Conservation (phyloP, 1,139 yeast genomes). For the Scheffersomyces parashehatae region DNA sequence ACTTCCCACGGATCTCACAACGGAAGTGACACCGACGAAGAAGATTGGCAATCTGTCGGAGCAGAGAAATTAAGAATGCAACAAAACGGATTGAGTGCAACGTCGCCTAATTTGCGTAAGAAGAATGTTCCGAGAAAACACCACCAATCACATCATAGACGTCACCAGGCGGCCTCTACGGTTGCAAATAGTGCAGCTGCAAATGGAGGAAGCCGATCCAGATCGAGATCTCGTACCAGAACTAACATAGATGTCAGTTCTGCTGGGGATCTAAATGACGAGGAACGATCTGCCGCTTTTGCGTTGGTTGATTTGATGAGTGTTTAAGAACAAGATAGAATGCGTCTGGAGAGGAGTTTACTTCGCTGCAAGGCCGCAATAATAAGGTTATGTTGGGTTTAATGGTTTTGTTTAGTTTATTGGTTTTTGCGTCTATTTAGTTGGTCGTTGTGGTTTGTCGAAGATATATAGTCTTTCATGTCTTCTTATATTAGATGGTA, state of each 20-base stretch:
- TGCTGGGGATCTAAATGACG: conserved; percentile 22
- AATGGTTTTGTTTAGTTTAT: background rate
- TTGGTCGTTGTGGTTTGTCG: background rate
- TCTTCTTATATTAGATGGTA: too few relatives aligned
- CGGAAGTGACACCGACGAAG: conserved; percentile 76
- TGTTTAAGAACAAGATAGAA: conserved; percentile 10
- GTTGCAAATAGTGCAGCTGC: too few relatives aligned
- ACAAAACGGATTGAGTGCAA: background rate
- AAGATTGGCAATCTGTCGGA: conserved; percentile 91
- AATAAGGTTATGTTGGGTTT: background rate
- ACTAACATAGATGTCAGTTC: background rate
- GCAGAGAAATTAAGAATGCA: conserved; percentile 56
- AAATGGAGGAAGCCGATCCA: background rate
- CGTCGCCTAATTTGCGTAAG: background rate
- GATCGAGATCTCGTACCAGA: conserved; percentile 1
- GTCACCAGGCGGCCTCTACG: background rate
- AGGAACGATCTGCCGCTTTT: conserved; percentile 58
- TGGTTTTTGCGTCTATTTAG: background rate
- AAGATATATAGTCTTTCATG: too few relatives aligned
- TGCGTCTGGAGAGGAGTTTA: background rate
- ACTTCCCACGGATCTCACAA: conserved; percentile 9
- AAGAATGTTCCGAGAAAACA: background rate
- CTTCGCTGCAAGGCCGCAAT: too few relatives aligned
- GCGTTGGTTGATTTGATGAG: conserved; percentile 63
- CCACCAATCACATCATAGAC: background rate